Percentiles rank a stretch among this genome's conserved stretches.
Evolutionary conservation across 768 basidiomycete genomes (phyloP).

Genomic region (Naematelia aurantialba): DNA sequence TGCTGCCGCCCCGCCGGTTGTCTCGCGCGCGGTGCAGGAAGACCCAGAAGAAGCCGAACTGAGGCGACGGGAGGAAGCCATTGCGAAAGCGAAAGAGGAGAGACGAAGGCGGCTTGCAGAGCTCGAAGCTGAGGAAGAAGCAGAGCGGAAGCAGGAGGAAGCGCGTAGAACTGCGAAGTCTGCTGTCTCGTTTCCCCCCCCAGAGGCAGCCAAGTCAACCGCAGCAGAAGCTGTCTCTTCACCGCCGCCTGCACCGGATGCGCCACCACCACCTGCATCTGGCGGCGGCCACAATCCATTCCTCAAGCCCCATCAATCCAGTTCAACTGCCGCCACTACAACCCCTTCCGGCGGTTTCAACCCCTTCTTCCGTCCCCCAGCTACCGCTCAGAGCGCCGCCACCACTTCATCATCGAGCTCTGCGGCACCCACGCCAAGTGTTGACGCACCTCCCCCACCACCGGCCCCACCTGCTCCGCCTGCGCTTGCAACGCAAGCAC

Average conservation of each 20-base stretch:
- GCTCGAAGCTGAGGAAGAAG: slow-evolving; percentile 66
- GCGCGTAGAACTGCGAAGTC: slow-evolving; percentile 43
- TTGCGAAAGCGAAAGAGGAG: slow-evolving; percentile 67
- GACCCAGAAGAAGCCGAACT: slow-evolving; percentile 76
- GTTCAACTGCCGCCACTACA: slow-evolving; percentile 42
- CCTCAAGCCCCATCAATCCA: slow-evolving; percentile 28
- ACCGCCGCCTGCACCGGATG: slow-evolving; percentile 50
- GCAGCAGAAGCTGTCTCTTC: slow-evolving; percentile 26
- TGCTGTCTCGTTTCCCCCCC: slow-evolving; percentile 6
- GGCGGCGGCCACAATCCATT: slow-evolving; percentile 40
- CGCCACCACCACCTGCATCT: slow-evolving; percentile 39
- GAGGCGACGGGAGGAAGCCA: slow-evolving; percentile 63
- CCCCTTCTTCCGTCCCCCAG: slow-evolving; percentile 63
- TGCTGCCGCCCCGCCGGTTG: slow-evolving; percentile 15
- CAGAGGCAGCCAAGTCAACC: slow-evolving; percentile 5
- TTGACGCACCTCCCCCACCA: slow-evolving; percentile 32
- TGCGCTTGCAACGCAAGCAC: slow-evolving; percentile 33
- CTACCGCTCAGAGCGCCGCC: slow-evolving; percentile 41
- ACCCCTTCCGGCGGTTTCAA: slow-evolving; percentile 60
- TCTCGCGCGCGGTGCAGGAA: slow-evolving; percentile 48
- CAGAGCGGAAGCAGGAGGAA: slow-evolving; percentile 61
- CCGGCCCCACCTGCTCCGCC: slow-evolving; percentile 27
- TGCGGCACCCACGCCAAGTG: slow-evolving; percentile 20
- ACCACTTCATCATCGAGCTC: slow-evolving; percentile 52
- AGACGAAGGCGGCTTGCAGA: slow-evolving; percentile 58